Evolutionary conservation across 352 stramenopile species (phyloP).

Genomic region (Phytophthora cajani): DNA sequence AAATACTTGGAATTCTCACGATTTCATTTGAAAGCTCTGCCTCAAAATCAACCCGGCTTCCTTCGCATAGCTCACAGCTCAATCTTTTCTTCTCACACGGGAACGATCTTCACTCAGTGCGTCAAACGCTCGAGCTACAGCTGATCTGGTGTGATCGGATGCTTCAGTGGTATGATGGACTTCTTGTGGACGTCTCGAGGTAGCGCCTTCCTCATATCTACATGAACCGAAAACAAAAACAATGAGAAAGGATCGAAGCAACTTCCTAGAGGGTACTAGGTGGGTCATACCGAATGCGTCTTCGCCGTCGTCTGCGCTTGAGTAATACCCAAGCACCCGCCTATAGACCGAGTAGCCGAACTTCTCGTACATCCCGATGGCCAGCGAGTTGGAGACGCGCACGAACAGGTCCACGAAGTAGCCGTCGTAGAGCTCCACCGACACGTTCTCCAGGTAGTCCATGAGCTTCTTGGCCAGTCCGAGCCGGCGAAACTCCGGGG

Average conservation of each 20-base stretch:
- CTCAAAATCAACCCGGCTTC: too few species aligned
- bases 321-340: constrained; percentile 93
- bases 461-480: constrained; percentile 94
- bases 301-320: constrained; percentile 78
- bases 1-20: too few species aligned
- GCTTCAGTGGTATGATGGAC: constrained; percentile 88
- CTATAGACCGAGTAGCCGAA: constrained; percentile 94
- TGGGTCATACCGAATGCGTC: constrained; percentile 86
- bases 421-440: constrained; percentile 85
- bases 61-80: too few species aligned
- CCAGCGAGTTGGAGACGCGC: constrained; percentile 93
- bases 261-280: background rate
- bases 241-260: constrained; percentile 4
- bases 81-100: too few species aligned
- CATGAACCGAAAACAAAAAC: background rate
- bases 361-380: constrained; percentile 94
- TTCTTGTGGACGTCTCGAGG: constrained; percentile 89
- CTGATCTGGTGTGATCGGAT: constrained; percentile 88
- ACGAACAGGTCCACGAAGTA: constrained; percentile 99
- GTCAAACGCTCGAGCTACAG: constrained; percentile 34
- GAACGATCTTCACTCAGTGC: background rate
- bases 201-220: constrained; percentile 95
- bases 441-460: constrained; percentile 93
- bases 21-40: too few species aligned
- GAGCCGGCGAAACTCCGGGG: constrained; percentile 94